Conservation (phyloP, 2,329 filamentous ascomycete species). For the Arthrobotrys entomopaga region DNA sequence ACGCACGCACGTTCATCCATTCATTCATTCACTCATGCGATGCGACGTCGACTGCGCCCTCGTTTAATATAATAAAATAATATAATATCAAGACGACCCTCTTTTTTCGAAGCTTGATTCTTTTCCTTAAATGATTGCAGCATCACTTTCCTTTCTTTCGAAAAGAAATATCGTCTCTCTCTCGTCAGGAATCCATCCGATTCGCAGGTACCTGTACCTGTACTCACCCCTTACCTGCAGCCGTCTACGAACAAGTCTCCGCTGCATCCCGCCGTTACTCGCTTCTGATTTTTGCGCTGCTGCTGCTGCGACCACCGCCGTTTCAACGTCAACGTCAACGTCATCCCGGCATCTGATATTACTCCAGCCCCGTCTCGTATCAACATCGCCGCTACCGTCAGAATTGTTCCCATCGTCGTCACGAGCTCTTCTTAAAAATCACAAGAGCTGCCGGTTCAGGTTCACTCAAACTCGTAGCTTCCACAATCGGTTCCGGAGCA, state of each 20-base stretch:
- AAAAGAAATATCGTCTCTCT: neutral
- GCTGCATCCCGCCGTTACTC: conserved; percentile 9
- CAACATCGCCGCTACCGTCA: neutral
- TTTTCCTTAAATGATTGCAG: no score
- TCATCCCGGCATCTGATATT: neutral
- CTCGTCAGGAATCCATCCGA: neutral
- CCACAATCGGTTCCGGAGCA: conserved; percentile 21
- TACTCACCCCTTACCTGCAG: neutral
- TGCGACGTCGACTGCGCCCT: no score
- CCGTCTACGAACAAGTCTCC: conserved; percentile 10
- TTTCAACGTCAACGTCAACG: neutral
- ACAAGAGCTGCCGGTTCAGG: conserved; percentile 12
- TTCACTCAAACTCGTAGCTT: conserved; percentile 17
- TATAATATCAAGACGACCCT: neutral
- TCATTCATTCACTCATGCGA: no score
- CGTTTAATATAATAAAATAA: neutral
- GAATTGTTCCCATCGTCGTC: conserved; percentile 3
- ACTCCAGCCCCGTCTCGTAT: neutral
- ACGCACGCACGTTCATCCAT: no score
- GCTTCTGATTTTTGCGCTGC: conserved; percentile 26
- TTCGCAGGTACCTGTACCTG: no score
- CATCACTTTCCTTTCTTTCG: no score
- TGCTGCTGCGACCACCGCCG: neutral
- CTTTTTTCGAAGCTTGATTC: no score
- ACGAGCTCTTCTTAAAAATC: neutral